Percentiles rank a stretch among this genome's conserved stretches.
Evolutionary conservation across 805 yeast genomes (phyloP).

Genomic region (Saccharomycopsis malanga): DNA sequence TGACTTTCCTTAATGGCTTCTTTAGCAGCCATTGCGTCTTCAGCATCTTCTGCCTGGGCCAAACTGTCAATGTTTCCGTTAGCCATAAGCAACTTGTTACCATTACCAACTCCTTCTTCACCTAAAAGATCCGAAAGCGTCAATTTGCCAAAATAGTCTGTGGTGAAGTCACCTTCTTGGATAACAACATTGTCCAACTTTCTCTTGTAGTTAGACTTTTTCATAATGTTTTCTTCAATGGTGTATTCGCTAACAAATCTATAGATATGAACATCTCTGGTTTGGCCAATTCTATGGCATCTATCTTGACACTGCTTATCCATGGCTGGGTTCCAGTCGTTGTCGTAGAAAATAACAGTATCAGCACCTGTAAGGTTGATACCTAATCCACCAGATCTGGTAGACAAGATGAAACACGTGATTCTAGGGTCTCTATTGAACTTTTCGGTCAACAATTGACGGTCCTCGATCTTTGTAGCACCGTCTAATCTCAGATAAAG

Average conservation of each 20-base stretch:
- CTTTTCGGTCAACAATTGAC: constrained; percentile 88
- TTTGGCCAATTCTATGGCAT: constrained; percentile 98
- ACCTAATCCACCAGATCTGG: constrained; percentile 98
- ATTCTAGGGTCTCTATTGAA: constrained; percentile 81
- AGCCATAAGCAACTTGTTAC: constrained; percentile 28
- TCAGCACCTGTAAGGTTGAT: constrained; percentile 98
- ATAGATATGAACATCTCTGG: constrained; percentile 95
- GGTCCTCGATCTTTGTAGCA: constrained; percentile 93
- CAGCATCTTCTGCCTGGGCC: constrained; percentile 94
- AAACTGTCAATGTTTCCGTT: constrained; percentile 46
- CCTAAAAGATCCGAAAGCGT: constrained; percentile 84
- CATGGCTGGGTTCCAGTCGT: constrained; percentile 99
- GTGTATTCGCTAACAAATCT: constrained; percentile 94
- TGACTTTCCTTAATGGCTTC: constrained; percentile 81
- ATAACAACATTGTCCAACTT: constrained; percentile 91
- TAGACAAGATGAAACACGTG: constrained; percentile 86
- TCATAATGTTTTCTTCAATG: constrained; percentile 88
- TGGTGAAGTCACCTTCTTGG: constrained; percentile 97
- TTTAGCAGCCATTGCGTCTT: constrained; percentile 81
- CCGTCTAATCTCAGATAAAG: constrained; percentile 95
- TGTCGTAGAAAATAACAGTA: constrained; percentile 95
- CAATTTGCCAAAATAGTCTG: constrained; percentile 86
- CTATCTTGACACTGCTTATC: constrained; percentile 99
- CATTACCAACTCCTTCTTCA: constrained; percentile 23
- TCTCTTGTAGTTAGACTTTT: constrained; percentile 90